Evolutionary conservation across 2,329 filamentous ascomycete genomes (phyloP).

Genomic region (Stagonosporopsis cucurbitacearum): DNA sequence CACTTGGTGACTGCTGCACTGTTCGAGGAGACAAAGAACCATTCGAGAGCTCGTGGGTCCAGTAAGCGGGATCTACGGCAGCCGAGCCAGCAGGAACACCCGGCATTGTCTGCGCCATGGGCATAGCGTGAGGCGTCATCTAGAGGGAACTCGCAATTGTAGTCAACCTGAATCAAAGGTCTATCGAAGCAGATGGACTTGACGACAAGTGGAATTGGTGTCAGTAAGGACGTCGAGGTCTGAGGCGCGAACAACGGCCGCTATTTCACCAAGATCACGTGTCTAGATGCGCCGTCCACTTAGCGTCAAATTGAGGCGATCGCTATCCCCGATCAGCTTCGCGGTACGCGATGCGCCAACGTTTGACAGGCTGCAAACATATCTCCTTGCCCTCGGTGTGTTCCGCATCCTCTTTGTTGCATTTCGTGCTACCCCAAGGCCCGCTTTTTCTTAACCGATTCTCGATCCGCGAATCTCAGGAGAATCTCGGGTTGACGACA

Average conservation of each 20-base stretch:
- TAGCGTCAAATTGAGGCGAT: conserved; percentile 18
- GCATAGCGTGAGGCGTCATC: conserved; percentile 35
- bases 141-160: conserved; percentile 6
- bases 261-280: conserved; percentile 20
- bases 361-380: conserved; percentile 27
- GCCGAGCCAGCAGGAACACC: conserved; percentile 35
- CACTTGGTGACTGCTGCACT: conserved; percentile 38
- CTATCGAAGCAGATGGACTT: conserved; percentile 21
- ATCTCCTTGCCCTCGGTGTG: conserved; percentile 24
- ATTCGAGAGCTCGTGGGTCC: conserved; percentile 35
- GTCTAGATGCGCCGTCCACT: conserved; percentile 10
- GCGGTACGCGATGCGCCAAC: conserved; percentile 19
- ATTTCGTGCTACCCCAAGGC: conserved; percentile 21
- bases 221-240: conserved; percentile 30
- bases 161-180: conserved; percentile 10
- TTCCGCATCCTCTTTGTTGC: conserved; percentile 29
- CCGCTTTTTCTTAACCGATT: conserved; percentile 15
- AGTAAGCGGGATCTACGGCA: conserved; percentile 44
- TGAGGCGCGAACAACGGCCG: conserved; percentile 25
- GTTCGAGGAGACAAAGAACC: conserved; percentile 28
- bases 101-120: conserved; percentile 34
- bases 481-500: conserved; percentile 12
- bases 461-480: conserved; percentile 10
- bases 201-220: conserved; percentile 31
- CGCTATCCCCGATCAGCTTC: conserved; percentile 21